Evolutionary conservation across 140 eudicot genomes (phyloP), one percentile per base, ranked within the genome.

Genomic region (Oenanthe javanica): DNA sequence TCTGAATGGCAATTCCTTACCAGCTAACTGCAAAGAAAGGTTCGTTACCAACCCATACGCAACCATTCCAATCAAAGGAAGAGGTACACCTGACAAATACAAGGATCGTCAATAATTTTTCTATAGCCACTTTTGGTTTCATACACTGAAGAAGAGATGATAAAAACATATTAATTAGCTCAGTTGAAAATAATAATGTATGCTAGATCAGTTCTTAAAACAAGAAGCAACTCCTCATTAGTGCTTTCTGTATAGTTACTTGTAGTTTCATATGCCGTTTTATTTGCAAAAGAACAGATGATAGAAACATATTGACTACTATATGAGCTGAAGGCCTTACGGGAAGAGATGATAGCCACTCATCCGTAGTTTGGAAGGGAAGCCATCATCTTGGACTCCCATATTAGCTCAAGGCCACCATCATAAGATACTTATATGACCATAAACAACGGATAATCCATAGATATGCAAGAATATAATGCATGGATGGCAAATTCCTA

Each of bases 21-120:
- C 77, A 63, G 89, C 86, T 82, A 95, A 80, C 85, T 89, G 90
- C 71, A 91, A 78, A 15, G 96, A 92, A 80, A 95, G 85, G 75
- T 72, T 63, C 14, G 96, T 75, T 7, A 89, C 93, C 66, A 88
- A 71, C 8, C 99, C 99, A 79, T 95, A 95, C 42, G 97, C 97
- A 80, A 90, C 79, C 99, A 95, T 89, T 84, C 99, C 99, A 84
- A 95, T 85, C 81, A 95, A 80, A 25, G 99, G 89, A 81, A 95
- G 99, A 85, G 99, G 98, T 59, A 93, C 77, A 81, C 99, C 99
- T 95, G 88, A 82, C 59, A 91, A 89, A 86, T 31, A 75, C 73
- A 84, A 49, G 9, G 80, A 61, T 76, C 42, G 72, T 54, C 12
- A 79, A 25, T 55, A 87, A 71, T 10, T 75, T 74, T 50, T 69